phyloP scores from a whole-genome alignment of 441 rosid species.

The Manihot esculenta region DNA sequence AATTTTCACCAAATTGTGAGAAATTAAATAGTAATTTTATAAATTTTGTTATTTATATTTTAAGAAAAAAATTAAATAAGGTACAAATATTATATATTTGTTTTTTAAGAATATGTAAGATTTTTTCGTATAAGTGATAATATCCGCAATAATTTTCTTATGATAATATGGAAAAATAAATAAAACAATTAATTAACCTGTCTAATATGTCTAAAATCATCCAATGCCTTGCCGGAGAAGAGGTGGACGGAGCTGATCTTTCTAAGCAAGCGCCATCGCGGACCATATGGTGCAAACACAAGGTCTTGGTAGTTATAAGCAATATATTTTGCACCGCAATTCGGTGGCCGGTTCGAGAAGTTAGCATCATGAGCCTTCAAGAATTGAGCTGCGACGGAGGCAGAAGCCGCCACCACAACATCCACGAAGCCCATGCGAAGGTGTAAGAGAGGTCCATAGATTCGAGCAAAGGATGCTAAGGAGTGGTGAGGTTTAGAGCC shows the following conservation, averaged over 20 bases:
- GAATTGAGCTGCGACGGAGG: conserved; percentile 71
- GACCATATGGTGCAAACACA: conserved; percentile 82
- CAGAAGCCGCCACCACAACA: conserved; percentile 71
- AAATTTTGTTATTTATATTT: too few relatives aligned
- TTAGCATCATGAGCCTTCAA: conserved; percentile 65
- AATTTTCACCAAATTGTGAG: too few relatives aligned
- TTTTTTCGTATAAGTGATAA: too few relatives aligned
- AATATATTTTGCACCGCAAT: conserved; percentile 70
- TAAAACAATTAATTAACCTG: conserved; percentile 36
- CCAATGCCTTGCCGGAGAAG: conserved; percentile 77
- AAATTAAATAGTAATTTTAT: too few relatives aligned
- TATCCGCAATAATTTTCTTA: too few relatives aligned
- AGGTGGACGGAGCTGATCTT: conserved; percentile 74
- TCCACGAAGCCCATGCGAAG: conserved; percentile 64
- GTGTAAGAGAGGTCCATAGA: conserved; percentile 70
- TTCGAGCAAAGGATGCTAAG: conserved; percentile 46
- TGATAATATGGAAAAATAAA: too few relatives aligned
- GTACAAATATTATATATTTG: too few relatives aligned
- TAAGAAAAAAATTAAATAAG: too few relatives aligned
- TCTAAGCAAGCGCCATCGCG: conserved; percentile 76
- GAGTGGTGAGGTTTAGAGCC: conserved; percentile 66
- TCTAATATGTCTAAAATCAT: conserved; percentile 63
- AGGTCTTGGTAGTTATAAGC: conserved; percentile 85
- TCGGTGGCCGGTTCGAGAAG: conserved; percentile 81
- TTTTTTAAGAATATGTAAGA: too few relatives aligned